Conservation (phyloP, 2,329 filamentous ascomycete species). For the Aureobasidium namibiae region DNA sequence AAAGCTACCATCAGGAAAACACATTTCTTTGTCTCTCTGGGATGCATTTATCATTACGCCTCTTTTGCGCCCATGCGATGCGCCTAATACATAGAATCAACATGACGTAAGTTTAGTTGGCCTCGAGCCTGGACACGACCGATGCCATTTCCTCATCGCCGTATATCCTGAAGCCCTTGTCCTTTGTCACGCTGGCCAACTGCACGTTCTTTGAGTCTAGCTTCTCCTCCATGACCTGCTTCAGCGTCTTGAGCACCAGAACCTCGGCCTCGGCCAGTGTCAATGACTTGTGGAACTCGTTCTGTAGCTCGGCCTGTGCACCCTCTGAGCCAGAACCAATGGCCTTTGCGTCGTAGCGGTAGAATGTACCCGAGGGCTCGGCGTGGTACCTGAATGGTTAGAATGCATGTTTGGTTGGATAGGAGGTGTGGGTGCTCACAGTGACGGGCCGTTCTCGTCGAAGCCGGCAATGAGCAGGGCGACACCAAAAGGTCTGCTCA, state of each 20-base stretch:
- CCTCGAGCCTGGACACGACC: constrained; percentile 71
- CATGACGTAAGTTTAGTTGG: constrained; percentile 29
- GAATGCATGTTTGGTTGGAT: background rate
- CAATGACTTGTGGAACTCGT: constrained; percentile 97
- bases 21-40: background rate
- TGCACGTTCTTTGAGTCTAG: constrained; percentile 98
- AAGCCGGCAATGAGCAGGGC: constrained; percentile 93
- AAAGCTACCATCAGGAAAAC: background rate
- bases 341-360: constrained; percentile 97
- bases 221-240: constrained; percentile 99
- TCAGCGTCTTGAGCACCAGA: constrained; percentile 90
- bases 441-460: constrained; percentile 90
- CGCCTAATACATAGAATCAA: constrained; percentile 9
- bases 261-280: constrained; percentile 91
- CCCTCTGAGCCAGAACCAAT: constrained; percentile 97
- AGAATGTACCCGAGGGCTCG: constrained; percentile 96
- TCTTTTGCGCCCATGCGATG: constrained; percentile 13
- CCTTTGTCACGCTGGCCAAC: constrained; percentile 93
- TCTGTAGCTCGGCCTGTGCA: constrained; percentile 94
- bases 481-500: constrained; percentile 95
- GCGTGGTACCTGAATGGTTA: constrained; percentile 66
- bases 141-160: constrained; percentile 93
- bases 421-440: constrained; percentile 42
- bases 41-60: constrained; percentile 13
- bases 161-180: constrained; percentile 98